Evolutionary conservation across 129 eudicot genomes (phyloP), one percentile per base, ranked within the genome.

Genomic region (Flaveria robusta): DNA sequence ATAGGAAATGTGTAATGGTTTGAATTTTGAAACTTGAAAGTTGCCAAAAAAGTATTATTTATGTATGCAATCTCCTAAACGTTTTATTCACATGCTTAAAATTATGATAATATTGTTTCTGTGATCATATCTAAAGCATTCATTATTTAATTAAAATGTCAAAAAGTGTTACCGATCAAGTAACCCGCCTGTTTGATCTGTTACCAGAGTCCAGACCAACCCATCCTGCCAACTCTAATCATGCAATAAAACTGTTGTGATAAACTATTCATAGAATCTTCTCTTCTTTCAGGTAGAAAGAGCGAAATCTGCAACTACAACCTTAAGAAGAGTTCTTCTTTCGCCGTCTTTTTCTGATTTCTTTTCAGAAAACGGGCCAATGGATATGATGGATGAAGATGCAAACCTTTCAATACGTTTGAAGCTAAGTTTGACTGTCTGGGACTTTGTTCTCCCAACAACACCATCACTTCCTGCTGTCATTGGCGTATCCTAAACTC

Each of bases 381-480:
- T 69, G 37, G 98, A 91, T 84, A 85, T 94, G 98, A 93, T 93
- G 98, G 98, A 94, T 49, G 97, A 90, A 79, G 98, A 94, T 86
- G 91, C 90, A 63, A 91, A 81, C 81, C 88, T 88, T 68, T 94
- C 98, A 14, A 76, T 91, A 71, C 88, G 87, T 18, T 47, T 94
- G 70, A 94, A 94, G 75, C 73, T 94, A 75, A 78, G 81, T 74
- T 81, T 94, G 83, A 94, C 98, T 51, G 88, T 94, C 16, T 94
- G 98, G 98, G 96, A 89, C 70, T 94, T 91, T 72, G 81, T 80
- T 78, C 96, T 91, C 82, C 98, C 97, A 1, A 81, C 56, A 11
- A 94, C 98, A 19, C 98, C 98, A 77, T 94, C 98, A 18, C 85
- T 94, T 81, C 98, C 97, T 52, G 97, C 98, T 49, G 98, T 94